Base-by-base conservation (phyloP, 768 basidiomycete species). In the Termitomyces sp. region DNA sequence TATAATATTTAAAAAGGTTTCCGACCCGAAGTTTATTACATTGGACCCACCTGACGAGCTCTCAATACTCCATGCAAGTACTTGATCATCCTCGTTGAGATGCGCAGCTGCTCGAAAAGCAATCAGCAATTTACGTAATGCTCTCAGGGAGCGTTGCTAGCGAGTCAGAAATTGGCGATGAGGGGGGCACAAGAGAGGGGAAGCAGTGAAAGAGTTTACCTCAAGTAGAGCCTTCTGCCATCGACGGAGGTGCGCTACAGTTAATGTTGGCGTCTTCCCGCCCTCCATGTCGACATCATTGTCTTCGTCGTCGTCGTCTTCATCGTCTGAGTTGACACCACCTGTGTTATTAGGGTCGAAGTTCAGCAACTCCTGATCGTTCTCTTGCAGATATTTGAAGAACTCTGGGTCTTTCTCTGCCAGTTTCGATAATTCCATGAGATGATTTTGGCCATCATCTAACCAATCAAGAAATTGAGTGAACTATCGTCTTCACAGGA, bases 391-490 rank as follows among this genome's bases (percentile, higher is more conserved):
- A 70, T 95, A 99, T 74, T 95, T 93, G 87, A 85, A 99, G 76
- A 98, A 99, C 68, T 97, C 96, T n/a, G 96, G 96, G 71, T 99
- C 96, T 70, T 93, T 94, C 73, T 96, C 90, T 1, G 92, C 92
- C 37, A 99, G 82, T 68, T 91, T 87, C 41, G 91, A 87, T 15
- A 99, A 81, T 57, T 96, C 91, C 47, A 86, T 72, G 60, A 93
- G 75, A 77, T 98, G 96, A 5, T 78, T 73, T 54, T 78, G 77
- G 24, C 88, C 92, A 57, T 91, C 89, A 55, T 88, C 90, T 87
- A 31, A 45, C 24, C 24, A 48, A 45, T 22, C 24, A 48, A 59
- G 15, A 55, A 27, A 52, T 9, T 37, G 8, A 12, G 42, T 34
- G 41, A 63, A 48, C 33, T 9, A 34, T 20, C 5, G 46, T 27